Evolutionary conservation across 208 protist species (phyloP).

Genomic region (Acanthamoeba rhysodes): DNA sequence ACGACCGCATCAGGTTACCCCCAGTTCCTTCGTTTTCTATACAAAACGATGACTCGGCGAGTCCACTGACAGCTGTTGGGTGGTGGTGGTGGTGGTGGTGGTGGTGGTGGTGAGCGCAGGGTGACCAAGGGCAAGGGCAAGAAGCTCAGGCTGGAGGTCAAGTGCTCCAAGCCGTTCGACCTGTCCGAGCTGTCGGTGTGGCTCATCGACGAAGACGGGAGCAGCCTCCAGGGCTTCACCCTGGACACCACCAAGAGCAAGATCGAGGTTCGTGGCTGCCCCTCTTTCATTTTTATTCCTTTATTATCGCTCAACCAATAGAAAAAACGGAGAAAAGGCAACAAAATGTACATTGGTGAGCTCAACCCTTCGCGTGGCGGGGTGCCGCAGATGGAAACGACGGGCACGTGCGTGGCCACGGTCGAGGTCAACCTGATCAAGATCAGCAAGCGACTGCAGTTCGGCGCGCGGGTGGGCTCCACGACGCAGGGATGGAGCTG

Average conservation of each 20-base stretch:
- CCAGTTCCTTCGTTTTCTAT: background rate
- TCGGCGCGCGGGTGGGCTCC: conserved; percentile 10
- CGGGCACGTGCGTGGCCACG: background rate
- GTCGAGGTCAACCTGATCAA: conserved; percentile 70
- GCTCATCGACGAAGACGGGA: conserved; percentile 17
- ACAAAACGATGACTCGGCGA: background rate
- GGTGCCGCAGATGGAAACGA: background rate
- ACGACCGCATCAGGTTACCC: conserved; percentile 41
- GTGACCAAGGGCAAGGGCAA: conserved; percentile 74
- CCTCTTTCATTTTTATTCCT: background rate
- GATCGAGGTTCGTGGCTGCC: conserved; percentile 21
- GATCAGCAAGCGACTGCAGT: conserved; percentile 21
- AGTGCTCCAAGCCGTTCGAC: conserved; percentile 25
- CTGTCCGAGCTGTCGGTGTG: background rate
- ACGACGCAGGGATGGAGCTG: conserved; percentile 2
- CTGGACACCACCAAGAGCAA: conserved; percentile 62
- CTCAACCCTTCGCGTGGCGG: too few species aligned
- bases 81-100: background rate
- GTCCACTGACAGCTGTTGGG: background rate
- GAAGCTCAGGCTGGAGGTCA: conserved; percentile 33
- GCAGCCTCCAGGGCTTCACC: background rate
- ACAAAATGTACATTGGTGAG: too few species aligned
- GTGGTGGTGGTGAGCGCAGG: background rate
- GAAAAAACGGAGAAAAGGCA: background rate
- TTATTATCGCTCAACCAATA: background rate